These are phyloP conservation scores for Fusarium sp. DNA, from an alignment of 2,329 filamentous ascomycete species.

Conservation along the genomic window DNA sequence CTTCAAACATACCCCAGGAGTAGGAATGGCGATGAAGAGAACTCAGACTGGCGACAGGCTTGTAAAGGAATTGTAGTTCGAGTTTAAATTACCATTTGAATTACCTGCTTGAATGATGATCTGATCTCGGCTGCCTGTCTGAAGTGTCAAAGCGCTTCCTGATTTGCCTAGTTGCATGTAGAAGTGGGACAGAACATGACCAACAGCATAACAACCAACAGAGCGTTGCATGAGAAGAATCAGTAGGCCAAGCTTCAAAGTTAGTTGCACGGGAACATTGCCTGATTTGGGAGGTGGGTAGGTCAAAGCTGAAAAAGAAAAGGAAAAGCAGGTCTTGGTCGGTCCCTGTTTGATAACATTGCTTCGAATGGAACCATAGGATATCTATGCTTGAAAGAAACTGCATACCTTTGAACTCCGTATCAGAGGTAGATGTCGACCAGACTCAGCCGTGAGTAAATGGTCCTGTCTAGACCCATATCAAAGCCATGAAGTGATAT, in stretches of 20 bases:
- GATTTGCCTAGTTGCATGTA: conserved; percentile 3
- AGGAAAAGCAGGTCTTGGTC: background rate
- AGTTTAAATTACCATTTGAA: too few species aligned
- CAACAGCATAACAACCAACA: conserved; percentile 14
- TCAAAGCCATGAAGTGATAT: accelerated
- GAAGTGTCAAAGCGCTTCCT: background rate
- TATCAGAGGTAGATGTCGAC: accelerated
- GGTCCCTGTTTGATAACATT: background rate
- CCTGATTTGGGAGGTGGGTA: background rate
- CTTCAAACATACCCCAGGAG: background rate
- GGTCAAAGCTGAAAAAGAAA: background rate
- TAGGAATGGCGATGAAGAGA: accelerated
- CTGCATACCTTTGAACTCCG: background rate
- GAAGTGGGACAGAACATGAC: conserved; percentile 2
- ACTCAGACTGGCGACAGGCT: background rate
- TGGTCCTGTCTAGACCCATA: accelerated
- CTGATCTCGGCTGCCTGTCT: background rate
- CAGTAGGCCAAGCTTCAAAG: background rate
- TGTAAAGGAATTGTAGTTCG: background rate
- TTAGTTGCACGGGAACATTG: accelerated
- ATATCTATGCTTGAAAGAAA: background rate
- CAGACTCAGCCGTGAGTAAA: background rate
- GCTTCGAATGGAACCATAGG: background rate
- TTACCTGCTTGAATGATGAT: background rate
- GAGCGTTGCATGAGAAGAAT: background rate